Conservation (phyloP, 2,329 filamentous ascomycete species). For the Shiraia sp. region DNA sequence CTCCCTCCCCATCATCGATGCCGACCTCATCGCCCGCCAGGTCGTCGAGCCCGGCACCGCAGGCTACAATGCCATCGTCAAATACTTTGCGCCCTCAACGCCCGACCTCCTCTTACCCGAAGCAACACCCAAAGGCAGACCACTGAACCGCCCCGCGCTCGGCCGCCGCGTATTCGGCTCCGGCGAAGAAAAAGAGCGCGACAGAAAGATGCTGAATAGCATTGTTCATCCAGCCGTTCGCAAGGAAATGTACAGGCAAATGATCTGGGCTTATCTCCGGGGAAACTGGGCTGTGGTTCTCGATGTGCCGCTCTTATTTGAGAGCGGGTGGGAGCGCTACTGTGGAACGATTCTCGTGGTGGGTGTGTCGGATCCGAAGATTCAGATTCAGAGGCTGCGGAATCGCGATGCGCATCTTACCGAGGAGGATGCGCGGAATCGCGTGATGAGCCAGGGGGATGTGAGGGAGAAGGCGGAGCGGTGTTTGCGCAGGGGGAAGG, state of each 20-base stretch:
- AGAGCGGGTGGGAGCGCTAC: constrained; percentile 80
- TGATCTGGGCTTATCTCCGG: constrained; percentile 72
- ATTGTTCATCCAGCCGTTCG: constrained; percentile 94
- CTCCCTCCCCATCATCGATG: constrained; percentile 88
- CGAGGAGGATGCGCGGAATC: constrained; percentile 83
- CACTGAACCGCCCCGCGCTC: constrained; percentile 83
- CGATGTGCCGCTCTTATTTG: constrained; percentile 90
- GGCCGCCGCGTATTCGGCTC: constrained; percentile 86
- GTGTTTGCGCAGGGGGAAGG: constrained; percentile 66
- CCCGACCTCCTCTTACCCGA: constrained; percentile 77
- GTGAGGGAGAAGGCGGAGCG: constrained; percentile 80
- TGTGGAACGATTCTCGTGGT: constrained; percentile 88
- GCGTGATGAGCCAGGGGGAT: constrained; percentile 85
- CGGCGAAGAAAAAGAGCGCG: constrained; percentile 68
- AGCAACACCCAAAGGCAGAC: constrained; percentile 64
- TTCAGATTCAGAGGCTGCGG: constrained; percentile 80
- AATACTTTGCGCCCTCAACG: constrained; percentile 78
- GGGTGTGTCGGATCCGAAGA: constrained; percentile 74
- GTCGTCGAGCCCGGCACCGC: constrained; percentile 91
- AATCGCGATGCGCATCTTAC: constrained; percentile 77
- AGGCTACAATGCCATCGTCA: constrained; percentile 81
- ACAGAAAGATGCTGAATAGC: constrained; percentile 77
- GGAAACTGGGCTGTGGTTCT: constrained; percentile 89
- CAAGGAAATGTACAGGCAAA: constrained; percentile 74
- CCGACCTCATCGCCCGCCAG: constrained; percentile 86